Percentiles rank a stretch among this genome's conserved stretches.
These are phyloP conservation scores for Neolentinus lepideus DNA, from an alignment of 1,284 basidiomycete species.

Conservation along the genomic window DNA sequence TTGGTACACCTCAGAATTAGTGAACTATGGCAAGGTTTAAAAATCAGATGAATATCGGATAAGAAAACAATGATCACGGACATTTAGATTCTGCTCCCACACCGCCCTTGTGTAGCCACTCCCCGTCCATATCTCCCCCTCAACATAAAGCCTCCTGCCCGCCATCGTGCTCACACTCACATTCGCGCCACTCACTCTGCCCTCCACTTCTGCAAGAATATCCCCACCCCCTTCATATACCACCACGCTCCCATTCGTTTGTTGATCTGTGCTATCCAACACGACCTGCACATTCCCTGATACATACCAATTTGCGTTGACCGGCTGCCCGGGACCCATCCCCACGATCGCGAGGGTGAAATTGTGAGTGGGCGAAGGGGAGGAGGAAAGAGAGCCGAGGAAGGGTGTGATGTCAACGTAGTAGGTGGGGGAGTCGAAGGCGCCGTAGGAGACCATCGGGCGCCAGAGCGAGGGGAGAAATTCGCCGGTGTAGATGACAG, in stretches of 20 bases:
- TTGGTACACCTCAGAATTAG: neutral
- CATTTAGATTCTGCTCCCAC: neutral
- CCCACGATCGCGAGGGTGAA: neutral
- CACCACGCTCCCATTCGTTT: neutral
- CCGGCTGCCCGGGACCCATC: neutral
- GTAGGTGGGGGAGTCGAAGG: neutral
- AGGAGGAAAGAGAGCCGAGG: neutral
- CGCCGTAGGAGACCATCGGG: neutral
- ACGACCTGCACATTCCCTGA: neutral
- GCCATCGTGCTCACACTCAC: neutral
- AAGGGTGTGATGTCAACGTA: neutral
- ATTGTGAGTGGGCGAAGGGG: neutral
- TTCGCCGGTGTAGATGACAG: conserved; percentile 1
- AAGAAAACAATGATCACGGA: neutral
- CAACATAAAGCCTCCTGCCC: neutral
- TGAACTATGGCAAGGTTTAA: neutral
- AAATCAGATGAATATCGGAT: neutral
- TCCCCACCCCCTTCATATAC: neutral
- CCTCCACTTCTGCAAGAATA: neutral
- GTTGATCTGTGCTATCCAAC: neutral
- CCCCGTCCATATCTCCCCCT: neutral
- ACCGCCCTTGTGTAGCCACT: neutral
- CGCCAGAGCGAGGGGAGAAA: neutral
- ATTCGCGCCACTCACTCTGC: neutral
- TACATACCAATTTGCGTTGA: neutral